These are phyloP conservation scores for Alternaria incomplexa DNA, from an alignment of 2,329 filamentous ascomycete genomes.

Conservation along the genomic window DNA sequence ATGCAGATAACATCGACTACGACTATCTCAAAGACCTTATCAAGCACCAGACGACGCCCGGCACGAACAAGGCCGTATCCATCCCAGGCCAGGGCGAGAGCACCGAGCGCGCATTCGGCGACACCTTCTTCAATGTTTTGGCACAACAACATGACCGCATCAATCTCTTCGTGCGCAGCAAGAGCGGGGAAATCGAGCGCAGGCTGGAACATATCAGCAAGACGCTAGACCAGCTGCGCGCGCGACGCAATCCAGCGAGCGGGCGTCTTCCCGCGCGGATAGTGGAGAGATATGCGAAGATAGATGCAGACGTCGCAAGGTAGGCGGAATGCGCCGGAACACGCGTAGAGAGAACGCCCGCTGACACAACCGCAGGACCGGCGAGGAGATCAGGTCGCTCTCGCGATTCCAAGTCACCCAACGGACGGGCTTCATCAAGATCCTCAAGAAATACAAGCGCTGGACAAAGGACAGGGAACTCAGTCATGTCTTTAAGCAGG, in stretches of 20 bases:
- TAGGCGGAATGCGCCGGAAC: constrained; percentile 22
- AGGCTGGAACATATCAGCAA: constrained; percentile 60
- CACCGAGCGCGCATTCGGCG: constrained; percentile 70
- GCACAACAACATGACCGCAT: constrained; percentile 77
- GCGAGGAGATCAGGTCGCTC: constrained; percentile 73
- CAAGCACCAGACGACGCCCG: constrained; percentile 76
- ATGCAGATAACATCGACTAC: constrained; percentile 83
- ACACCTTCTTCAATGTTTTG: constrained; percentile 74
- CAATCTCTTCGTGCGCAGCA: constrained; percentile 78
- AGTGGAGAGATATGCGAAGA: constrained; percentile 58
- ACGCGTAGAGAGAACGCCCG: background rate
- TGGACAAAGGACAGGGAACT: constrained; percentile 78
- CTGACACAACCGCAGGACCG: constrained; percentile 56
- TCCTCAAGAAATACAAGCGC: constrained; percentile 87
- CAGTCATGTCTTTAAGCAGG: constrained; percentile 68
- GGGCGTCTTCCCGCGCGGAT: constrained; percentile 50
- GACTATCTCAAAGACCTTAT: constrained; percentile 85
- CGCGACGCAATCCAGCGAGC: constrained; percentile 20
- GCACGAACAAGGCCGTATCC: constrained; percentile 71
- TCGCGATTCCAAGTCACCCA: constrained; percentile 77
- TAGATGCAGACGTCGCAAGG: constrained; percentile 58
- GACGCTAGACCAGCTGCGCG: constrained; percentile 44
- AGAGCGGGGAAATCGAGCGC: constrained; percentile 76
- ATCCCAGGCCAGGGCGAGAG: constrained; percentile 71
- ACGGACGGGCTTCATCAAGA: constrained; percentile 77